These are phyloP conservation scores for Alternaria longipes DNA, from an alignment of 2,329 filamentous ascomycete genomes.

Conservation along the genomic window DNA sequence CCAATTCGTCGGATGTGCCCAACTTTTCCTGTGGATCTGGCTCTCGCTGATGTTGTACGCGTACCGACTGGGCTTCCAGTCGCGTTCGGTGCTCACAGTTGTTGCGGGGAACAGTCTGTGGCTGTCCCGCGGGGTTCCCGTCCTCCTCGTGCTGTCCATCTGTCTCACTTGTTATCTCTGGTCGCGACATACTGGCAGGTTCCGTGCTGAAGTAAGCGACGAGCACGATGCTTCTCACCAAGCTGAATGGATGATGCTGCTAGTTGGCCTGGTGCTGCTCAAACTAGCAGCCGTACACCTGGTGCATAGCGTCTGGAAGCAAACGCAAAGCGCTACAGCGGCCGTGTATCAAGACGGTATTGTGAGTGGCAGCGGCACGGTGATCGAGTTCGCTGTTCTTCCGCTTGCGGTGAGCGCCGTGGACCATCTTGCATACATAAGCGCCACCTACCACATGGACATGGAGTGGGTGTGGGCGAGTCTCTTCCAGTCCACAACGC, in stretches of 20 bases:
- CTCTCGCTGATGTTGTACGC: neutral
- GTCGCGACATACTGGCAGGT: neutral
- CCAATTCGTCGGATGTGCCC: neutral
- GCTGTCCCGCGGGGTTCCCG: constrained; percentile 1
- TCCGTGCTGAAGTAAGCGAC: neutral
- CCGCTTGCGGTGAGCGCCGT: neutral
- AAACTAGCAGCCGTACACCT: neutral
- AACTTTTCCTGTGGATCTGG: neutral
- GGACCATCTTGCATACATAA: constrained; percentile 1
- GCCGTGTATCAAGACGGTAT: neutral
- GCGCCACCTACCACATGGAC: neutral
- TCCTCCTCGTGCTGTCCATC: neutral
- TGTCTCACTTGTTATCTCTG: neutral
- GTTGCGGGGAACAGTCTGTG: constrained; percentile 1
- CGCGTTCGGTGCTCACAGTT: neutral
- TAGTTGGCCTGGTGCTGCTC: neutral
- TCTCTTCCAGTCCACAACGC: no score
- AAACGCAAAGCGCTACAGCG: neutral
- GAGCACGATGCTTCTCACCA: neutral
- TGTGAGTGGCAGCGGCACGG: neutral
- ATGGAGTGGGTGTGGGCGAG: neutral
- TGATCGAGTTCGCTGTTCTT: neutral
- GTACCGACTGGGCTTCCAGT: neutral
- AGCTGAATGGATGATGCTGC: neutral
- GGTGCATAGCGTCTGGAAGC: neutral